Conservation (phyloP, 768 basidiomycete species). For the Mycena filopes region DNA sequence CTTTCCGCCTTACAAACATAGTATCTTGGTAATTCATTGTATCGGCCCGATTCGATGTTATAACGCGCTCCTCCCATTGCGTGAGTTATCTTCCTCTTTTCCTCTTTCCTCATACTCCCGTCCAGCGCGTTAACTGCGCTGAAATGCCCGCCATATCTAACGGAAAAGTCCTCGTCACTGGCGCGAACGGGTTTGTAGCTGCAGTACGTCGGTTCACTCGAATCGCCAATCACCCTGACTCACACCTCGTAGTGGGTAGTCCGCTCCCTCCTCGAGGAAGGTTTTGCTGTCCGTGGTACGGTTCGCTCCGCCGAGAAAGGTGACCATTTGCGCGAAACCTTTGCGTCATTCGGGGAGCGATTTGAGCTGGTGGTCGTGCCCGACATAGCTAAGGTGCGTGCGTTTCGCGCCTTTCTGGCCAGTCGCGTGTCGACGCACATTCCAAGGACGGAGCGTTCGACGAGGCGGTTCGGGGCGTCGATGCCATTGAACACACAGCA, state of each 20-base stretch:
- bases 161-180: too few species aligned
- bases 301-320: conserved; percentile 72
- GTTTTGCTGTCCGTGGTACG: conserved; percentile 73
- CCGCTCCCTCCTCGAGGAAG: conserved; percentile 64
- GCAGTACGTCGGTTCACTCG: too few species aligned
- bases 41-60: too few species aligned
- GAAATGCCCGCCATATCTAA: too few species aligned
- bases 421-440: background rate
- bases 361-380: conserved; percentile 75
- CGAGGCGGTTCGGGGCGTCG: conserved; percentile 79
- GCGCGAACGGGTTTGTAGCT: too few species aligned
- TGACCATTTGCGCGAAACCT: conserved; percentile 62
- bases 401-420: background rate
- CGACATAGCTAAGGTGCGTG: conserved; percentile 65
- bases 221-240: too few species aligned
- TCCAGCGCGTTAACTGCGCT: too few species aligned
- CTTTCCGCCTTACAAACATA: too few species aligned
- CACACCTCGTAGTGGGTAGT: conserved; percentile 71
- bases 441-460: conserved; percentile 76
- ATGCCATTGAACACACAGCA: conserved; percentile 76
- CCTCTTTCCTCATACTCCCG: too few species aligned
- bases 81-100: too few species aligned
- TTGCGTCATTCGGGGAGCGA: conserved; percentile 62
- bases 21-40: too few species aligned
- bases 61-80: too few species aligned